phyloP scores from a whole-genome alignment of 2,329 filamentous ascomycete genomes.

The Neofusicoccum sp. region DNA sequence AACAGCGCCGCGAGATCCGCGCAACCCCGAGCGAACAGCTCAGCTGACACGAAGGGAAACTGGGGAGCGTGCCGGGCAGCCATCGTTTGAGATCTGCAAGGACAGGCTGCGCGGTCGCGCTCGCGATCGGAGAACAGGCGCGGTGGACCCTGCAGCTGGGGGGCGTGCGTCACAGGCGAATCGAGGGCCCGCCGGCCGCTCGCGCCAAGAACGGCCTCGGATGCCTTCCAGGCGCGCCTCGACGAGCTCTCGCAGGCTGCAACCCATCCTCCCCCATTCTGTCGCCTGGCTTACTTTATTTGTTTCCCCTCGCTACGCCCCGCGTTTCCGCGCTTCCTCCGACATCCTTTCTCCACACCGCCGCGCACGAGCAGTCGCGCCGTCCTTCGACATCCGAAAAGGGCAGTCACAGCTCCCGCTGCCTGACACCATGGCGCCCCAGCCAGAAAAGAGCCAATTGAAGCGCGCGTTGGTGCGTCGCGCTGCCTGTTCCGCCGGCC shows the following conservation, averaged over 20 bases:
- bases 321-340: slow-evolving; percentile 6
- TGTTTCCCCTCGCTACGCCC: slow-evolving; percentile 6
- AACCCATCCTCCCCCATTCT: slow-evolving; percentile 14
- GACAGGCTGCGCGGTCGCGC: neutral
- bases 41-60: slow-evolving; percentile 20
- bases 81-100: slow-evolving; percentile 8
- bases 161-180: slow-evolving; percentile 11
- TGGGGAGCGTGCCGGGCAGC: neutral
- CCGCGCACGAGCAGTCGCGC: slow-evolving; percentile 6
- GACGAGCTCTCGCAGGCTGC: slow-evolving; percentile 9
- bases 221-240: slow-evolving; percentile 13
- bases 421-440: slow-evolving; percentile 55
- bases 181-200: neutral
- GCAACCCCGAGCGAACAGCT: slow-evolving; percentile 36
- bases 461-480: slow-evolving; percentile 75
- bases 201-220: slow-evolving; percentile 15
- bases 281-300: slow-evolving; percentile 12
- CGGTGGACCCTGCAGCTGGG: slow-evolving; percentile 6
- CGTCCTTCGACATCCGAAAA: slow-evolving; percentile 17
- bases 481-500: slow-evolving; percentile 22
- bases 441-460: slow-evolving; percentile 75
- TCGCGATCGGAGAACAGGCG: neutral
- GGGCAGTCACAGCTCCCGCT: slow-evolving; percentile 11
- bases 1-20: slow-evolving; percentile 26
- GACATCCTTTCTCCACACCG: slow-evolving; percentile 26